Percentiles rank a stretch among this genome's conserved stretches.
Evolutionary conservation across 129 eudicot genomes (phyloP).

Genomic region (Chrysanthemum seticuspe): DNA sequence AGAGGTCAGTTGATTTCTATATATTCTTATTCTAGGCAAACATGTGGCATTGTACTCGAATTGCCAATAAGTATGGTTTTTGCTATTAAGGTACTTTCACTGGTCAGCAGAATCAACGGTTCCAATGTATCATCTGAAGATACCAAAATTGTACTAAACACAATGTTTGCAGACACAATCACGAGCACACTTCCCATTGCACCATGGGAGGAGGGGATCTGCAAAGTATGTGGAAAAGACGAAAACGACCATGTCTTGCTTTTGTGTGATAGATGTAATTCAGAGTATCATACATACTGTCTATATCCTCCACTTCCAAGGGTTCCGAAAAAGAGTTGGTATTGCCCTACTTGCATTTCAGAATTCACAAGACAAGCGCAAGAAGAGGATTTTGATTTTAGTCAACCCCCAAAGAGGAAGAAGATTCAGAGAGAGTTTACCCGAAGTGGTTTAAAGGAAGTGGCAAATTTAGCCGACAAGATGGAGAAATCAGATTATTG

Average conservation of each 20-base stretch:
- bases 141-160: constrained; percentile 10
- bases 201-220: constrained; percentile 56
- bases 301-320: constrained; percentile 59
- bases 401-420: constrained; percentile 26
- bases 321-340: constrained; percentile 59
- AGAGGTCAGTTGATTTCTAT: too few relatives aligned
- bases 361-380: constrained; percentile 25
- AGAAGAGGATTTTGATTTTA: neutral
- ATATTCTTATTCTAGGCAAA: too few relatives aligned
- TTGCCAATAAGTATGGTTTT: too few relatives aligned
- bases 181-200: constrained; percentile 61
- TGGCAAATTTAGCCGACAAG: constrained; percentile 45
- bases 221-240: constrained; percentile 64
- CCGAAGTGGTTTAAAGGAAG: constrained; percentile 29
- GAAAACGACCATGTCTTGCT: constrained; percentile 49
- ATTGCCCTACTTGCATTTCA: constrained; percentile 52
- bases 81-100: constrained; percentile 50
- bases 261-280: constrained; percentile 61
- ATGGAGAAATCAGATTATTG: constrained; percentile 27
- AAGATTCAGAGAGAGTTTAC: constrained; percentile 37
- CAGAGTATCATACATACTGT: constrained; percentile 61
- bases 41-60: neutral
- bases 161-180: constrained; percentile 30
- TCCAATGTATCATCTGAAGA: too few relatives aligned
- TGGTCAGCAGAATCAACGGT: constrained; percentile 38